Base-by-base conservation (phyloP, 352 stramenopile species). In the Blastocystis sp. region DNA sequence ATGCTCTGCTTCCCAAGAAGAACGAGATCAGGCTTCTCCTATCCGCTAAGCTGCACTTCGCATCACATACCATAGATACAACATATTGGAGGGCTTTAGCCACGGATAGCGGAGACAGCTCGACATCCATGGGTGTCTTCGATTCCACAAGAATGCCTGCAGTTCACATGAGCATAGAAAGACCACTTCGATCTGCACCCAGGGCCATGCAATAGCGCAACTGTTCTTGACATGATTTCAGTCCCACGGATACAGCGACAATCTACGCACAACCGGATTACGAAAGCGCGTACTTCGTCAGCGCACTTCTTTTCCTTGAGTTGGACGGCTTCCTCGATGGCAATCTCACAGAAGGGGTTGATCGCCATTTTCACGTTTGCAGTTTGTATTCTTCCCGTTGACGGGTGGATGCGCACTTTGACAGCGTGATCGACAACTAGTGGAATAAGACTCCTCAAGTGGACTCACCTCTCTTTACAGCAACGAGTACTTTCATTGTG, bases 331-430 rank as follows among this genome's bases (percentile, higher is more conserved):
- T 99, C 97, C 93, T 99, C 97, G 16, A 98, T 94, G 31, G 96
- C 96, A 89, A 98, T 98, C 91, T 98, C 97, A 91, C 97, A 99
- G 93, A 99, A 99, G 31, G 97, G 97, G 93, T 99, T 99, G 95
- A 99, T 98, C 85, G 94, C 97, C 96, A 99, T 99, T 93, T 99
- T 99, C 59, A 99, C 96, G 92, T 99, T 99, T 91, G 96, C 96
- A 26, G 98, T 94, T 89, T 99, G 96, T 35, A 99, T 96, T 70
- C 95, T 95, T 91, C 94, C 4, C 76, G 65, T 80, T 62, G 76
- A 21, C 80, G 71, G 90, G 91, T 88, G 94, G 93, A 99, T 96
- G 88, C 96, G 95, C 88, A 99, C 96, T 92, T 98, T 98, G 26
- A 98, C 96, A 62, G 97, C 97, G 90, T 99, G 98, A 92, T 99